Percentiles rank a stretch among this genome's conserved stretches.
These are phyloP conservation scores for Podaxis sp. DNA, from an alignment of 768 basidiomycete genomes.

Conservation along the genomic window DNA sequence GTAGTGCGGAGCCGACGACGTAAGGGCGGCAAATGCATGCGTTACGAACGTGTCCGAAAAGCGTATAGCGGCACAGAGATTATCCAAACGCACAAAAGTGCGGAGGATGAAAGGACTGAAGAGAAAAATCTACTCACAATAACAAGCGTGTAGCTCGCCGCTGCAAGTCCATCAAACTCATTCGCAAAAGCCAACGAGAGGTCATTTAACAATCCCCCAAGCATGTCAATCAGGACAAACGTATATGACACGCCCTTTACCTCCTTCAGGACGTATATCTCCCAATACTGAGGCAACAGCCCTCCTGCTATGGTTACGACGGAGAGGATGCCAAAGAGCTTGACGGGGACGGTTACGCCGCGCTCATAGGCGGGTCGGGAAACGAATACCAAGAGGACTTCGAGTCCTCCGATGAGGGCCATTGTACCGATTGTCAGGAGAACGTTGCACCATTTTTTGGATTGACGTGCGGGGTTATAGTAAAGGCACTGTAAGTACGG, in stretches of 20 bases:
- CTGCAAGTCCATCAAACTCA: slow-evolving; percentile 60
- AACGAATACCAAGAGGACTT: slow-evolving; percentile 56
- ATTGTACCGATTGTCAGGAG: slow-evolving; percentile 34
- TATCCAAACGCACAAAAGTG: neutral
- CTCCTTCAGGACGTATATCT: slow-evolving; percentile 62
- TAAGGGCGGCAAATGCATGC: no score
- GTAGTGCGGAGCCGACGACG: neutral
- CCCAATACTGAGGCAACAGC: slow-evolving; percentile 62
- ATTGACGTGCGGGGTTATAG: slow-evolving; percentile 47
- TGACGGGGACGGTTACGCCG: slow-evolving; percentile 30
- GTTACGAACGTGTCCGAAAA: no score
- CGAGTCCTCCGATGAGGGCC: slow-evolving; percentile 48
- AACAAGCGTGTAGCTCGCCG: slow-evolving; percentile 58
- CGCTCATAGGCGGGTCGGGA: slow-evolving; percentile 38
- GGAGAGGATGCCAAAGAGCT: slow-evolving; percentile 59
- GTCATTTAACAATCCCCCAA: slow-evolving; percentile 67
- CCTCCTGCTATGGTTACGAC: slow-evolving; percentile 52
- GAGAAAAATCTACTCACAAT: slow-evolving; percentile 35
- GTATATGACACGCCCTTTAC: slow-evolving; percentile 64
- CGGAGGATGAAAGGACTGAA: neutral
- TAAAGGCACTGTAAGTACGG: slow-evolving; percentile 51
- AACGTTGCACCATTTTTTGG: slow-evolving; percentile 20
- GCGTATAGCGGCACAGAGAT: neutral
- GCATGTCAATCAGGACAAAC: slow-evolving; percentile 67
- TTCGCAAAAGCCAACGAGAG: slow-evolving; percentile 65